Conservation (phyloP, 2,329 filamentous ascomycete genomes). For the Arthrobotrys entomopaga region DNA sequence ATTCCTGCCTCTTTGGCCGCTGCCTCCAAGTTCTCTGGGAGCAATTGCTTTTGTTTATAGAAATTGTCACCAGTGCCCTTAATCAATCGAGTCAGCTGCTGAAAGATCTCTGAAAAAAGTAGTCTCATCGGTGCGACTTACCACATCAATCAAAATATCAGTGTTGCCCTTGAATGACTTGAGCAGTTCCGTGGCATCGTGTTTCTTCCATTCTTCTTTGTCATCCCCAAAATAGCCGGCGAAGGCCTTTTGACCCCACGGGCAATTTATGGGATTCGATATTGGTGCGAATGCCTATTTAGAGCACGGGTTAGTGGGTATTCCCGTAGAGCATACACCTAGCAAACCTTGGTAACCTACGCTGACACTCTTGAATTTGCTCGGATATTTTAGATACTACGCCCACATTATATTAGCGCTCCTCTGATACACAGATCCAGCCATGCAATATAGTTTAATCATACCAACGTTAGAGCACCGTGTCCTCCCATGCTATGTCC, state of each 20-base stretch:
- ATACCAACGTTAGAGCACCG: constrained; percentile 83
- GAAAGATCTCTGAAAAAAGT: background rate
- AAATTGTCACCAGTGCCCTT: constrained; percentile 90
- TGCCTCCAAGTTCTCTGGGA: constrained; percentile 89
- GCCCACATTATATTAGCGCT: constrained; percentile 7
- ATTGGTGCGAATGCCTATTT: constrained; percentile 82
- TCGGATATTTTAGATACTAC: constrained; percentile 87
- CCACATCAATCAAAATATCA: constrained; percentile 86
- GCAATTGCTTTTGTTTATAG: constrained; percentile 90
- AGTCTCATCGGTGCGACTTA: constrained; percentile 64
- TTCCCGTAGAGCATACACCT: no score
- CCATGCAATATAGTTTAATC: constrained; percentile 27
- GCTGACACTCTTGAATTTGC: constrained; percentile 85
- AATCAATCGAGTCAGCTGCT: background rate
- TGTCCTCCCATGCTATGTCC: constrained; percentile 98
- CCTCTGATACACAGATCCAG: background rate
- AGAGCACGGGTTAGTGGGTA: no score
- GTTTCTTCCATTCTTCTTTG: constrained; percentile 80
- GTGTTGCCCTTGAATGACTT: constrained; percentile 77
- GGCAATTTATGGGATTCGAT: constrained; percentile 82
- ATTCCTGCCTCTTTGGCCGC: constrained; percentile 81
- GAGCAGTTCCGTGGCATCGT: constrained; percentile 91
- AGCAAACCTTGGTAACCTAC: constrained; percentile 15
- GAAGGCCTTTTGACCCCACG: constrained; percentile 95
- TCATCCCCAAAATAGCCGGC: constrained; percentile 84